Conservation (phyloP, 352 stramenopile genomes). For the Poterioochromonas sp. region DNA sequence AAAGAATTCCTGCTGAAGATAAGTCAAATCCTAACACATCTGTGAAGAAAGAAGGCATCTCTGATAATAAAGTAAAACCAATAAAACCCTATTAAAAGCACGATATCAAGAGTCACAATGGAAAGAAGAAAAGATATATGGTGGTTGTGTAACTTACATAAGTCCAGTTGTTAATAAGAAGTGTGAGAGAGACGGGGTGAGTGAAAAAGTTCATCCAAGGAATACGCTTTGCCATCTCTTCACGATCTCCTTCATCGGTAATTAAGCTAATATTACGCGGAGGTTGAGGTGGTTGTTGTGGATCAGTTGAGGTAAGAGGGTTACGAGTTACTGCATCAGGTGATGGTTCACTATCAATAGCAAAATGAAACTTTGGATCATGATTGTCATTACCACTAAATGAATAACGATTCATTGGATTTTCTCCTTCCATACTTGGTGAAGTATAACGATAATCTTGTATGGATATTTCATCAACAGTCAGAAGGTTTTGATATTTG, state of each 20-base stretch:
- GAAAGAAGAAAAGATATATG: neutral
- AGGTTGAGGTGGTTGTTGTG: no score
- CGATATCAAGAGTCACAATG: neutral
- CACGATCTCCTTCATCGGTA: neutral
- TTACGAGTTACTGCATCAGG: no score
- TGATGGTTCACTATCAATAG: no score
- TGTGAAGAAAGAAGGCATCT: slow-evolving; percentile 29
- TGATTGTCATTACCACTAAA: neutral
- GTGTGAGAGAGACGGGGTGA: neutral
- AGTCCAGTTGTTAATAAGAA: neutral
- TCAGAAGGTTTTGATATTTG: neutral
- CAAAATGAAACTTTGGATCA: neutral
- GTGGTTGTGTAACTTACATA: neutral
- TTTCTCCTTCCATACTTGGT: neutral
- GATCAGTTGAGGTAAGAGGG: no score
- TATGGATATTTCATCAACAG: no score
- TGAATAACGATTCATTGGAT: neutral
- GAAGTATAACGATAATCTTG: no score
- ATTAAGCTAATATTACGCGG: neutral
- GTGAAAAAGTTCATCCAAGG: slow-evolving; percentile 18
- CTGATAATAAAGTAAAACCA: slow-evolving; percentile 19
- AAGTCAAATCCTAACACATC: slow-evolving; percentile 20
- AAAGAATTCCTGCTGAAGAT: neutral
- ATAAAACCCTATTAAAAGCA: neutral
- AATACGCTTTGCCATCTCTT: neutral